Evolutionary conservation across 192 early-diverging fungal species (phyloP), one percentile per base, ranked within the genome.

Genomic region (Dispira parvispora): DNA sequence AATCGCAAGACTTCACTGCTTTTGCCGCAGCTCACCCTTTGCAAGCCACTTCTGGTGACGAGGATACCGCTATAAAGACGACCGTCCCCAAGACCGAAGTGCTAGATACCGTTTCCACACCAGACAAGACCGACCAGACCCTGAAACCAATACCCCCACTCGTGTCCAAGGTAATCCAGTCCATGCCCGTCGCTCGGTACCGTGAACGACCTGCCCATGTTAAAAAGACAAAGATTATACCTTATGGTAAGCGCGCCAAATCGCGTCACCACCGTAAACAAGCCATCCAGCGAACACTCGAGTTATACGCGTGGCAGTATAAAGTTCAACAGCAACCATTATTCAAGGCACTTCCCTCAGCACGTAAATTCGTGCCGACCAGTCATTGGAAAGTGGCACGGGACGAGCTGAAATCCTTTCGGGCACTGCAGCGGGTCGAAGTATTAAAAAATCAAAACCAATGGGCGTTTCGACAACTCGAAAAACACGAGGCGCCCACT

Each of bases 381-480:
- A 63, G 57, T 46, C 69, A 72, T 55, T 76, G 74, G 74, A 64
- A 72, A 42, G 57, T 72, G 3, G 78, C 71, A 25, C 68, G 71
- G 26, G 73, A 76, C 13, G 78, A 79, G 58, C 60, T 76, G 12
- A 68, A 69, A 27, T 65, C 65, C 1, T 61, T 69, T 6, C 72
- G 71, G 23, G 63, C 71, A n/a, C 68, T 79, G 66, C 67, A 77
- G 58, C 68, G 75, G 32, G 71, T 77, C 43, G 78, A 79, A 38
- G 71, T 69, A 21, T 54, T 79, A 27, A 76, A 76, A 44, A 71
- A 68, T 11, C 67, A 67, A 43, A 69, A 70, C 52, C 70, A 67
- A 52, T 77, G 74, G 73, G 71, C 73, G 27, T 77, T 79, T 45
- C 70, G 71, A 63, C 78, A 79, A 64, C 66, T 74, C 26, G 68